Base-by-base conservation (phyloP, 495 filamentous ascomycete genomes). In the Clavariopsis aquatica region DNA sequence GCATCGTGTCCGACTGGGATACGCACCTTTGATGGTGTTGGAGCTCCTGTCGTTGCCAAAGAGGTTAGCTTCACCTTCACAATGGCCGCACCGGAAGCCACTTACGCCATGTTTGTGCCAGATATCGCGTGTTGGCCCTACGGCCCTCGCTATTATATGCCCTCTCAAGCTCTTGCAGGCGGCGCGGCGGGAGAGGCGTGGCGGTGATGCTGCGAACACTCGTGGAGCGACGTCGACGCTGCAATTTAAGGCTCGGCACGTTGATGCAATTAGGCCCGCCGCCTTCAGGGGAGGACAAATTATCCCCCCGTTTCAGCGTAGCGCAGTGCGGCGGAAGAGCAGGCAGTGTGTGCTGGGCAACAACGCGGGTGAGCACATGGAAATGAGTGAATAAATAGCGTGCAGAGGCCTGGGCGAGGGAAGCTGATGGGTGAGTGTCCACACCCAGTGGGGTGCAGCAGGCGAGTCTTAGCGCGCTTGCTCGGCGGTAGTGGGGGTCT, bases 1-100 rank as follows among this genome's bases (percentile, higher is more conserved):
- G n/a, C 27, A 27, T 49, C 22, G 55, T 36, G 55, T 41, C 36
- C 41, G 51, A 57, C 22, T 36, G n/a, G 46, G 53, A n/a, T 52
- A 66, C 78, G 70, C 80, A 88, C 87, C 87, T 79, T 89, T 89
- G 69, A 89, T 89, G 72, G 84, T 88, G 78, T 89, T 89, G 71
- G 79, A 82, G 75, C 78, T 81, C 69, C 79, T 74, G 55, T 76
- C 61, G 81, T 72, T 68, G 72, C 72, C 49, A 49, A 56, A 29
- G 34, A 15, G 29, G 54, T 65, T 66, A 66, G 53, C 43, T 49
- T 36, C 23, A 22, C 45, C 36, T 28, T 45, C 19, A n/a, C 27
- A 55, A 12, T 52, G 26, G 9, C 52, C 24, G 0, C 31, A 19
- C 34, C 17, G 17, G n/a, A 38, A 52, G 20, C 38, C 38, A 79